A percentile compares a stretch with the other conserved stretches of the same genome.
These are phyloP conservation scores for Terfezia boudieri DNA, from an alignment of 495 filamentous ascomycete species.

Conservation along the genomic window DNA sequence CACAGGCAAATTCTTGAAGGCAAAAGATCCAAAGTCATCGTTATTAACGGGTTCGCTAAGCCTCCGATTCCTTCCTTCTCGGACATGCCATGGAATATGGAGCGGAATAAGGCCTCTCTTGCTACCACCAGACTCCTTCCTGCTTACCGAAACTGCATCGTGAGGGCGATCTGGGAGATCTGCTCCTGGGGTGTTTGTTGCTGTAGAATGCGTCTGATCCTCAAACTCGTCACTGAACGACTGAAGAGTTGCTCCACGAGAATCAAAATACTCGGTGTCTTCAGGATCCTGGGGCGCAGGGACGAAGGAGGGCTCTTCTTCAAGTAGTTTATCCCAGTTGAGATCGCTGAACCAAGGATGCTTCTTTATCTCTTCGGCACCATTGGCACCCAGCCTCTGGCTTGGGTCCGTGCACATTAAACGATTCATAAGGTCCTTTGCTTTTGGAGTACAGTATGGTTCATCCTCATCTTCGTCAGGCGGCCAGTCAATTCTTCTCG, in stretches of 20 bases:
- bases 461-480: slow-evolving; percentile 43
- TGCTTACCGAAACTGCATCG: slow-evolving; percentile 77
- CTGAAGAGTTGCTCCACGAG: slow-evolving; percentile 71
- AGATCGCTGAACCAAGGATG: slow-evolving; percentile 78
- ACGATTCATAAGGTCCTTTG: slow-evolving; percentile 79
- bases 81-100: slow-evolving; percentile 89
- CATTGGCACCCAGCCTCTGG: slow-evolving; percentile 69
- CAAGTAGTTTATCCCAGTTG: slow-evolving; percentile 72
- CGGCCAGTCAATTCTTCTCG: slow-evolving; percentile 75
- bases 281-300: slow-evolving; percentile 82
- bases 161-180: slow-evolving; percentile 75
- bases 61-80: slow-evolving; percentile 56
- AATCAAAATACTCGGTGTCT: slow-evolving; percentile 94
- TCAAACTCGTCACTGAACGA: slow-evolving; percentile 83
- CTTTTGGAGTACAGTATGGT: slow-evolving; percentile 44
- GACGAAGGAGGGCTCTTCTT: slow-evolving; percentile 91
- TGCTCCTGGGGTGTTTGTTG: slow-evolving; percentile 33
- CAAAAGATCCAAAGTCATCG: slow-evolving; percentile 90
- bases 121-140: slow-evolving; percentile 55
- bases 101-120: slow-evolving; percentile 86
- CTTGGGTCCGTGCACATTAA: slow-evolving; percentile 64
- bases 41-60: slow-evolving; percentile 71
- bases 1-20: slow-evolving; percentile 92
- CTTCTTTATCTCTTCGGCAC: slow-evolving; percentile 69
- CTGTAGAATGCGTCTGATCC: slow-evolving; percentile 55